A percentile compares a stretch with the other conserved stretches of the same genome.
These are phyloP conservation scores for Coelastrella sp. DNA, from an alignment of 139 green algal species.

Conservation along the genomic window DNA sequence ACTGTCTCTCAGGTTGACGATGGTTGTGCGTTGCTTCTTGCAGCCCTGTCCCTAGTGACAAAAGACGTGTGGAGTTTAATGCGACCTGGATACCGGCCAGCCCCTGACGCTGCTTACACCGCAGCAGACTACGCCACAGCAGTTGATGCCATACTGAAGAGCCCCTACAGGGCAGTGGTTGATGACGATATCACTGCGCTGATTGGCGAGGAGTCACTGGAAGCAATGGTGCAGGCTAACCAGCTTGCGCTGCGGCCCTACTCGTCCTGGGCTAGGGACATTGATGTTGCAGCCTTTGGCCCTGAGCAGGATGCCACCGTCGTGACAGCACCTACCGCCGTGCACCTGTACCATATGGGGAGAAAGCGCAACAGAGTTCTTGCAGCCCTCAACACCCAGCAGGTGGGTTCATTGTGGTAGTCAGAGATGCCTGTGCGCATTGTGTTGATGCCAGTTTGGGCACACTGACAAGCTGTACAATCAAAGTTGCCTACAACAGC, in stretches of 20 bases:
- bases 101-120: neutral
- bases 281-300: constrained; percentile 16
- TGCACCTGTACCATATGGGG: constrained; percentile 29
- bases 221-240: neutral
- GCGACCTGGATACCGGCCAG: neutral
- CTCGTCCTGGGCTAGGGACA: constrained; percentile 2
- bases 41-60: neutral
- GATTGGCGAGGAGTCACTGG: neutral
- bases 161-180: neutral
- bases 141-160: neutral
- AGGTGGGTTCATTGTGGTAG: neutral
- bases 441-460: neutral
- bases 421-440: neutral
- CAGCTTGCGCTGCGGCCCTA: constrained; percentile 4
- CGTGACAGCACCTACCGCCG: neutral
- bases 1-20: neutral
- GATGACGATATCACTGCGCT: neutral
- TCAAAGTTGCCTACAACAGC: neutral
- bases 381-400: neutral
- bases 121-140: neutral
- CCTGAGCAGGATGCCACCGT: neutral
- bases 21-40: neutral
- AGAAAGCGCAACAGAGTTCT: neutral
- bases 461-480: no score
- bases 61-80: neutral